Conservation (phyloP, 106 monocot genomes). For the Hemerocallis citrina region DNA sequence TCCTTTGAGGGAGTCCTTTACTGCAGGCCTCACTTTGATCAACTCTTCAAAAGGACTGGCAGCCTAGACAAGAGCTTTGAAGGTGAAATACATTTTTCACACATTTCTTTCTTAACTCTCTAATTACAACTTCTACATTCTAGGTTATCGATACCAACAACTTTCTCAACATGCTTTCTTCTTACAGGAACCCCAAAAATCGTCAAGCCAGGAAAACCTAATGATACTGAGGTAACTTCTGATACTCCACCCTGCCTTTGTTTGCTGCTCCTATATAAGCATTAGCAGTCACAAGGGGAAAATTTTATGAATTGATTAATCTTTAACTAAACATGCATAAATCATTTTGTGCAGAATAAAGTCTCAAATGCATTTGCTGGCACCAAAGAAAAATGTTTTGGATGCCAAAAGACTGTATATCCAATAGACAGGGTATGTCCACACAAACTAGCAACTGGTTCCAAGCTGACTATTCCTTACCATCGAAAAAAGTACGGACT, state of each 20-base stretch:
- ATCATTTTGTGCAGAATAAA: conserved; percentile 21
- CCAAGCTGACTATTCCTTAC: too few relatives aligned
- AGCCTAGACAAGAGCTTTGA: conserved; percentile 96
- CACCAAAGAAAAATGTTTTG: conserved; percentile 80
- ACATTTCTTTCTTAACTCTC: background rate
- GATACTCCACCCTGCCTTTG: background rate
- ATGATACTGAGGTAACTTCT: conserved; percentile 51
- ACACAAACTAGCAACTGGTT: too few relatives aligned
- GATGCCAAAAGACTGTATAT: conserved; percentile 80
- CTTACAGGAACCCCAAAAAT: conserved; percentile 78
- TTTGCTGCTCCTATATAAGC: too few relatives aligned
- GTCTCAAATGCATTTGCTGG: conserved; percentile 64
- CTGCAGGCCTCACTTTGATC: conserved; percentile 96
- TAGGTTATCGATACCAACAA: background rate
- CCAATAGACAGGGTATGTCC: conserved; percentile 70
- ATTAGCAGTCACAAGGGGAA: too few relatives aligned
- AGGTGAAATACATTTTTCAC: conserved; percentile 25
- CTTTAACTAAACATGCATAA: background rate
- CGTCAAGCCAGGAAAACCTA: conserved; percentile 57
- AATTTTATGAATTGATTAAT: too few relatives aligned
- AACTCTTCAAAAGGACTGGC: conserved; percentile 89
- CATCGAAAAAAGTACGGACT: too few relatives aligned
- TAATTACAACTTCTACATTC: background rate
- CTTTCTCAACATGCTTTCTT: background rate
- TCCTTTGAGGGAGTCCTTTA: conserved; percentile 94